phyloP scores from a whole-genome alignment of 371 early-diverging fungal genomes.

The Entomophthora muscae region DNA sequence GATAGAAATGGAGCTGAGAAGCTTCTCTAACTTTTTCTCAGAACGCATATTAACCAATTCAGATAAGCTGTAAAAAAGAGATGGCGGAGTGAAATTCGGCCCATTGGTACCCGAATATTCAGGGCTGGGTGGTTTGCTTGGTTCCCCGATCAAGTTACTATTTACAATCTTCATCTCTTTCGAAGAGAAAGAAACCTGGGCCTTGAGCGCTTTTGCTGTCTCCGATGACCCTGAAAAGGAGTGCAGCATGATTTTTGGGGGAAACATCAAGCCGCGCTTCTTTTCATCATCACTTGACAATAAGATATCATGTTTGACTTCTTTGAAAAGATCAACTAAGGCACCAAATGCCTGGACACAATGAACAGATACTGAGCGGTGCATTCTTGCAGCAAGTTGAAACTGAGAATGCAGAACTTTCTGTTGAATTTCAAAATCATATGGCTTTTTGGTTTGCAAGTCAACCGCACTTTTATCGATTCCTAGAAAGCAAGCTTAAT shows the following conservation, averaged over 20 bases:
- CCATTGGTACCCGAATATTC: neutral
- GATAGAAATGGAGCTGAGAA: neutral
- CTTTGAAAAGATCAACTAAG: neutral
- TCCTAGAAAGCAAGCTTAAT: neutral
- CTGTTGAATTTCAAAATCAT: neutral
- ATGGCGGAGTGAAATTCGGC: neutral
- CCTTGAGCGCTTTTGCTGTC: conserved; percentile 68
- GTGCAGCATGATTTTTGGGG: conserved; percentile 20
- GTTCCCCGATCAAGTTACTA: neutral
- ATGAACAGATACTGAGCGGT: neutral
- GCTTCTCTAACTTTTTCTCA: neutral
- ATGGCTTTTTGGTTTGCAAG: neutral
- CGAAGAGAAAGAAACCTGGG: conserved; percentile 17
- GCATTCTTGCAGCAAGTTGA: neutral
- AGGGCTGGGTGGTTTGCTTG: neutral
- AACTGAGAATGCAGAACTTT: neutral
- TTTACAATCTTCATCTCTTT: neutral
- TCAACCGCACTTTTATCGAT: conserved; percentile 4
- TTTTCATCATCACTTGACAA: neutral
- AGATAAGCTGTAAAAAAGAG: neutral
- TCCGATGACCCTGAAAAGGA: conserved; percentile 57
- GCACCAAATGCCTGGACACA: conserved; percentile 1
- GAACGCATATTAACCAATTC: neutral
- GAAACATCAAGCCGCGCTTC: neutral
- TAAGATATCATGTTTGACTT: neutral